Base-by-base conservation (phyloP, 495 filamentous ascomycete species). In the Platismatia glauca region DNA sequence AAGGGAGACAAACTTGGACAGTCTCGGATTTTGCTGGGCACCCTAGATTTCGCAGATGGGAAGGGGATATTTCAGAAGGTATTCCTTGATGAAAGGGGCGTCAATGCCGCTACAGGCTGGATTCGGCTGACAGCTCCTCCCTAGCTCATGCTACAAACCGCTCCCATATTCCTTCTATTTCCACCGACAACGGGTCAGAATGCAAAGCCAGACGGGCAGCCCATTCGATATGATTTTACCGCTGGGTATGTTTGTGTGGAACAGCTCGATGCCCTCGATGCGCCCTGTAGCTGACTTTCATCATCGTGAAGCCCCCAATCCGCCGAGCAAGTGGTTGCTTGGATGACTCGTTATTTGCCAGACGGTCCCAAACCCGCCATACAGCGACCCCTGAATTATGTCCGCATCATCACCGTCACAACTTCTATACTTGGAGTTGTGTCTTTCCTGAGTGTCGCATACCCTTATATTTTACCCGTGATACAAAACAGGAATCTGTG, bases 101-200 rank as follows among this genome's bases (percentile, higher is more conserved):
- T 31, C n/a, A 55, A 24, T 24, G 15, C 7, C 37, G 33, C 35
- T 29, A 24, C 24, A 44, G 22, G 58, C 34, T 56, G 43, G 18
- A 8, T 37, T 34, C 53, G n/a, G 59, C 66, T 71, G 50, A 71
- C 34, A 48, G 11, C 38, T 62, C 6, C 41, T 50, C 7, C 60
- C 61, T 56, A 97, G 93, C 79, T 97, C 58, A 88, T 89, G 77
- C 84, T 99, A 44, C 93, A 96, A 85, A 95, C 94, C 43, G 94
- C 95, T 20, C 94, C 94, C 3, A 85, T 97, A 37, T 78, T 99
- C 29, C 79, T 93, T 43, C 71, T 96, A 56, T 97, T 95, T 79
- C 89, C 86, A 46, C 93, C 94, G 27, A 96, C 93, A 31, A 71
- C 78, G 53, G 94, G 94, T n/a, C 89, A 90, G 7, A 82, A 89